These are phyloP conservation scores for Solanum aculeatissimum DNA, from an alignment of 305 asterid species.

Conservation along the genomic window DNA sequence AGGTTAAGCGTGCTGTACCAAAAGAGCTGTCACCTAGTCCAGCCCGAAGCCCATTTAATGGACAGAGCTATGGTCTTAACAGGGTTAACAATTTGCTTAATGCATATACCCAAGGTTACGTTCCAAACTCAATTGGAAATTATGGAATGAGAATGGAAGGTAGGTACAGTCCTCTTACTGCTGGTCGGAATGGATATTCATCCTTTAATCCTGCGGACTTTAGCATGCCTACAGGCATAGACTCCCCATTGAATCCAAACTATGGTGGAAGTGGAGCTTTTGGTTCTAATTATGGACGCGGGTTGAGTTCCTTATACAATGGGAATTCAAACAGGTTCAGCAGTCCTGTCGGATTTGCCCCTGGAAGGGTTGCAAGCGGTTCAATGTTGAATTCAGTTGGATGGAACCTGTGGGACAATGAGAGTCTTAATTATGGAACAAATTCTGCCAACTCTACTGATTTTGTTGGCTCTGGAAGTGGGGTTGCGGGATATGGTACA, in stretches of 20 bases:
- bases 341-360: not conserved
- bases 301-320: not conserved
- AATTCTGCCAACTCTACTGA: slow-evolving; percentile 4
- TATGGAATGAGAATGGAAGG: slow-evolving; percentile 14
- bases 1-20: slow-evolving; percentile 49
- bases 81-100: slow-evolving; percentile 7
- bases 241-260: slow-evolving; percentile 4
- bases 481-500: not conserved
- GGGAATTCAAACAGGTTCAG: slow-evolving; percentile 7
- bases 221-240: not conserved
- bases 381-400: slow-evolving; percentile 3
- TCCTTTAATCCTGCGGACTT: slow-evolving; percentile 5
- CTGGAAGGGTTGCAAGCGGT: not conserved
- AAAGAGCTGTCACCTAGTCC: slow-evolving; percentile 17
- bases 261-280: slow-evolving; percentile 5
- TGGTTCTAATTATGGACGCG: slow-evolving; percentile 3
- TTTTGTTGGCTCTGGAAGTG: slow-evolving; percentile 7
- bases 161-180: slow-evolving; percentile 9
- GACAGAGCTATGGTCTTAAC: slow-evolving; percentile 4
- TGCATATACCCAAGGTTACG: slow-evolving; percentile 3
- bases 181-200: not conserved
- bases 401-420: slow-evolving; percentile 13
- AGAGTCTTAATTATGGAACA: slow-evolving; percentile 1
- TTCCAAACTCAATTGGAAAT: slow-evolving; percentile 5
- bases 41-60: slow-evolving; percentile 9